These are phyloP conservation scores for Leptographium radiaticola DNA, from an alignment of 2,329 filamentous ascomycete genomes.

Conservation along the genomic window DNA sequence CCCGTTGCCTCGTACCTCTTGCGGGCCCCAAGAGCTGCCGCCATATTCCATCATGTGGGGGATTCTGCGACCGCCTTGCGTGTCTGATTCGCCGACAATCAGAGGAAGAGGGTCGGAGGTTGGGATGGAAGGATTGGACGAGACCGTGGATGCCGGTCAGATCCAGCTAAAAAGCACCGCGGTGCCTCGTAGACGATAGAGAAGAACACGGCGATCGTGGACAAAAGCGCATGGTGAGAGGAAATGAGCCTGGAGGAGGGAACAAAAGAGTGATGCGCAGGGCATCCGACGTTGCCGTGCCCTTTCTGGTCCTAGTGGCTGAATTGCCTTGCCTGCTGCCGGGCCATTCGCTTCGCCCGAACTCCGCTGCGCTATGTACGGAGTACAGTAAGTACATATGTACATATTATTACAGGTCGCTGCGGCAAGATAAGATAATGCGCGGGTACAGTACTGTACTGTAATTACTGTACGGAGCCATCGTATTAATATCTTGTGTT, in stretches of 20 bases:
- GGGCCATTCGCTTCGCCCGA: background rate
- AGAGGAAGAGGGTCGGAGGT: too few relatives aligned
- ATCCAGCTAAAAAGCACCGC: background rate
- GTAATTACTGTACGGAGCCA: too few relatives aligned
- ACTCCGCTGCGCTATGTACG: background rate
- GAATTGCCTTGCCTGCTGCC: background rate
- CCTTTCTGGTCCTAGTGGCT: background rate
- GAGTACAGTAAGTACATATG: background rate
- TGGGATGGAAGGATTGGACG: too few relatives aligned
- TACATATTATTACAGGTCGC: background rate
- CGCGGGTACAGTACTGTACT: too few relatives aligned
- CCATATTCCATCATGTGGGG: constrained; percentile 1
- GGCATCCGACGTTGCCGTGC: constrained; percentile 1
- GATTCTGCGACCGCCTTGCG: too few relatives aligned
- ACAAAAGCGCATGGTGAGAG: background rate
- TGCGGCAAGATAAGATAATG: too few relatives aligned
- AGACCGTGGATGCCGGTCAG: background rate
- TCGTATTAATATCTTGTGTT: too few relatives aligned
- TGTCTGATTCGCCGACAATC: too few relatives aligned
- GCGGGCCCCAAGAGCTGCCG: background rate
- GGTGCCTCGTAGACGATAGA: too few relatives aligned
- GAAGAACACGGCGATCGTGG: background rate
- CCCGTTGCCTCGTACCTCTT: background rate
- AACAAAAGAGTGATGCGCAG: background rate
- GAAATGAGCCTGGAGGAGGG: background rate